A percentile compares a stretch with the other conserved stretches of the same genome.
Evolutionary conservation across 2,329 filamentous ascomycete genomes (phyloP).

Genomic region (Aspergillus texensis): DNA sequence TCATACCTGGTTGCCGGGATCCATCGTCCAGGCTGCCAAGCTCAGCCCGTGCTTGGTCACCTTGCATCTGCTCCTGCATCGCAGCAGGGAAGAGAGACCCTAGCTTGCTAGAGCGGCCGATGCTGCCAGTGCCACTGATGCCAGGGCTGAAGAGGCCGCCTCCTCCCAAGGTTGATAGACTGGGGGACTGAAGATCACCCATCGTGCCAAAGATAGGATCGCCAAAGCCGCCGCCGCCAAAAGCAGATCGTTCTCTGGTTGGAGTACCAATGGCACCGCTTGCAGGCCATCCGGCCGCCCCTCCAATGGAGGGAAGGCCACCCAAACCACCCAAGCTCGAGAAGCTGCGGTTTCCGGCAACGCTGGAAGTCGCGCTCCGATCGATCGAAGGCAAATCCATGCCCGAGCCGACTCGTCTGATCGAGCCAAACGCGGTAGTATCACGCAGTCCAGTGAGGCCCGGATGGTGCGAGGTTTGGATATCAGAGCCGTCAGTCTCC

Average conservation of each 20-base stretch:
- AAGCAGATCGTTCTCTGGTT: conserved; percentile 57
- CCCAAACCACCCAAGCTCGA: conserved; percentile 58
- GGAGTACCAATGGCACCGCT: conserved; percentile 77
- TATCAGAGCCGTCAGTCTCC: conserved; percentile 59
- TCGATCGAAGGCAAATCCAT: conserved; percentile 70
- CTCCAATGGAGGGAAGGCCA: conserved; percentile 57
- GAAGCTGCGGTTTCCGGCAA: conserved; percentile 72
- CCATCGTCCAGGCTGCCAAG: conserved; percentile 59
- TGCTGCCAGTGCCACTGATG: conserved; percentile 63
- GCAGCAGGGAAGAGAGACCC: conserved; percentile 83
- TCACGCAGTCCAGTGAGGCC: conserved; percentile 58
- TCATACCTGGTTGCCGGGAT: conserved; percentile 59
- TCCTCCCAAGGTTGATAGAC: conserved; percentile 41
- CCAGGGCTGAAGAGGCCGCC: conserved; percentile 65
- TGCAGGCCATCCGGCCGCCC: conserved; percentile 52
- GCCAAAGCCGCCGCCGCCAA: conserved; percentile 54
- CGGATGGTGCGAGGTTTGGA: conserved; percentile 53
- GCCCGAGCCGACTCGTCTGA: conserved; percentile 56
- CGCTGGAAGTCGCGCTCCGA: conserved; percentile 89
- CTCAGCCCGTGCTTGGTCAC: conserved; percentile 62
- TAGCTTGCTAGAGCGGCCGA: conserved; percentile 78
- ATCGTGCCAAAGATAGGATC: conserved; percentile 72
- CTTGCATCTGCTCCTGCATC: conserved; percentile 90
- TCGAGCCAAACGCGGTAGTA: conserved; percentile 57
- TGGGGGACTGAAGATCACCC: conserved; percentile 68